Base-by-base conservation (phyloP, 1,284 basidiomycete species). In the Ustilago loliicola region DNA sequence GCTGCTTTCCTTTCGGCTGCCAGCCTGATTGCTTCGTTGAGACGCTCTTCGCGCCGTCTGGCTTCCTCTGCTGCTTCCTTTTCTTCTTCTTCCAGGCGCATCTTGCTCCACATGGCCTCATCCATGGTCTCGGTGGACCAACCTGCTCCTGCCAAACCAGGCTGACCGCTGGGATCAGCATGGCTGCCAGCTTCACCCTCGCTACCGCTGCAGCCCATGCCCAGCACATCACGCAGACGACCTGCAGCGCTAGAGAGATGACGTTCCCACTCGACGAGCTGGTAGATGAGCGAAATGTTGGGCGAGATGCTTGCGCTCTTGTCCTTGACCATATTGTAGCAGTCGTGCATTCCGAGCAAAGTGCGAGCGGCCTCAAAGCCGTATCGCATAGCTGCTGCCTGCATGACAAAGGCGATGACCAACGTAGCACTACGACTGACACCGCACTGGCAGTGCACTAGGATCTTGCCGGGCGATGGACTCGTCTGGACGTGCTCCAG, bases 201-300 rank as follows among this genome's bases (percentile, higher is more conserved):
- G 51, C 17, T 34, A 11, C 47, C 29, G 11, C 9, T 42, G 29
- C 27, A 36, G 1, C 32, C 52, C 57, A 66, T 38, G 29, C 65
- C 71, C 3, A 73, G 67, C 13, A 74, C 72, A 19, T 80, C 73
- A 11, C 78, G 67, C 30, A 79, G 67, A 17, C 65, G 61, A 21
- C 72, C 65, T 0, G 79, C 80, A 19, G 77, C 78, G 23, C 61
- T 72, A 2, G 77, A 79, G 55, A 97, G 89, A 62, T 90, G 90
- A 70, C 94, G 92, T 86, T 96, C 94, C 87, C 96, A 98, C 85
- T 97, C 95, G 82, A 96, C 90, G 45, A 98, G 90, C 88, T 97
- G 95, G 89, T 96, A 98, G 87, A 98, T 96, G 85, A 98, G 92
- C 64, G 94, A 96, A 83, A 82, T 96, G 87, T 98, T 98, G 50